Evolutionary conservation across 129 eudicot species (phyloP).

Genomic region (Sambucus nigra): DNA sequence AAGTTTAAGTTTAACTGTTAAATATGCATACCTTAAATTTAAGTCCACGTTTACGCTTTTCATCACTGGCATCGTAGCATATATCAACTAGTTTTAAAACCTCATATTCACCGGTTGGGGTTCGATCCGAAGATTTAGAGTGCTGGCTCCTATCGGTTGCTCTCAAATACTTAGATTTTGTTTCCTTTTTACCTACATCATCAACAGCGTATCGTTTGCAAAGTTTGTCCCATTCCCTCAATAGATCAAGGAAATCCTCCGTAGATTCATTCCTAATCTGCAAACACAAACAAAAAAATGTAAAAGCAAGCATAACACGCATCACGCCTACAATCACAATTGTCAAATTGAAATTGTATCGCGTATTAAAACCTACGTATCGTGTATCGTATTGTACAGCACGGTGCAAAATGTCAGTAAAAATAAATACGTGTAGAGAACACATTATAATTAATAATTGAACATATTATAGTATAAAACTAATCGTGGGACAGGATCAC

Average conservation of each 20-base stretch:
- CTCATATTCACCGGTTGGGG: conserved; percentile 43
- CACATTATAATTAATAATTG: no score
- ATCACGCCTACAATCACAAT: no score
- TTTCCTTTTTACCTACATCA: conserved; percentile 12
- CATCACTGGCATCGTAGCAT: conserved; percentile 38
- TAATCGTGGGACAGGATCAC: no score
- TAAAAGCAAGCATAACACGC: no score
- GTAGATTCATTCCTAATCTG: conserved; percentile 68
- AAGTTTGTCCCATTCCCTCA: conserved; percentile 63
- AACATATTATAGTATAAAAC: no score
- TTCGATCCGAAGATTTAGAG: conserved; percentile 12
- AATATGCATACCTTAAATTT: conserved; percentile 29
- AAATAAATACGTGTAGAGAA: no score
- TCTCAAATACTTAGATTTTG: conserved; percentile 13
- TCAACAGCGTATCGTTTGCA: conserved; percentile 28
- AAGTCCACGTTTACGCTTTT: conserved; percentile 22
- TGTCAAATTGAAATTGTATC: no score
- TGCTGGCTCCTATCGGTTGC: conserved; percentile 18
- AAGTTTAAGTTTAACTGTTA: no score
- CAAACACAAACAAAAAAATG: conserved; percentile 9
- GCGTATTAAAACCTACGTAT: no score
- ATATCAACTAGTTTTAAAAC: conserved; percentile 41
- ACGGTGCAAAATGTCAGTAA: no score
- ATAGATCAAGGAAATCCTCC: conserved; percentile 43
- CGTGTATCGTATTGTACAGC: no score